Evolutionary conservation across 2,329 filamentous ascomycete genomes (phyloP), one percentile per base, ranked within the genome.

Genomic region (Exophiala spinifera): DNA sequence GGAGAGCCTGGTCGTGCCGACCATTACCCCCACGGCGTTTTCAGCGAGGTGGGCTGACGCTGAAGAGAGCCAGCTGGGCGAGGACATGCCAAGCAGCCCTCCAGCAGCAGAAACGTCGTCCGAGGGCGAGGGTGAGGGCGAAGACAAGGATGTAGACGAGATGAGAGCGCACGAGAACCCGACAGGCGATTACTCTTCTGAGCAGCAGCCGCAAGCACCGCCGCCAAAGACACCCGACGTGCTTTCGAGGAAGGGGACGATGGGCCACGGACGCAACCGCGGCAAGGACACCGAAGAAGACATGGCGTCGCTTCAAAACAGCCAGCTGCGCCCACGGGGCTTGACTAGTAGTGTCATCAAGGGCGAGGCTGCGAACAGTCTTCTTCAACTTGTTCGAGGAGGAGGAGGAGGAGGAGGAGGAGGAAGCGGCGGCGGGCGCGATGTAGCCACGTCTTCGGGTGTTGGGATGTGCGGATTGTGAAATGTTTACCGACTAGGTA

Each of bases 271-370:
- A 31, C 4, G 10, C 28, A 10, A 10, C 28, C 4, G 10, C 28
- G 10, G 10, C 28, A 31, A 31, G 6, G 6, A 31, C 8, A 31
- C 4, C 23, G 23, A 31, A 7, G 28, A 31, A 31, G 28, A 31
- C 28, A 10, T 17, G 13, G 46, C 49, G n/a, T n/a, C n/a, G 11
- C n/a, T 33, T 4, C 50, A 51, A 19, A 17, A 49, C 6, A 36
- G 28, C 15, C 39, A 19, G 8, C 47, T 51, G 10, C 57, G 49
- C 11, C 39, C 28, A n/a, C 48, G 46, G 20, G 50, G 52, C 25
- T 49, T 59, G 37, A 60, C 60, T 23, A 63, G 59, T 46, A 63
- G 59, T 56, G 62, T 64, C n/a, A 55, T 64, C 42, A 63, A 61
- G 46, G 60, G 61, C 10, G 61, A 65, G 36, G 63, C 63, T 39